These are phyloP conservation scores for Spongospora subterranea DNA, from an alignment of 208 protist genomes.

Conservation along the genomic window DNA sequence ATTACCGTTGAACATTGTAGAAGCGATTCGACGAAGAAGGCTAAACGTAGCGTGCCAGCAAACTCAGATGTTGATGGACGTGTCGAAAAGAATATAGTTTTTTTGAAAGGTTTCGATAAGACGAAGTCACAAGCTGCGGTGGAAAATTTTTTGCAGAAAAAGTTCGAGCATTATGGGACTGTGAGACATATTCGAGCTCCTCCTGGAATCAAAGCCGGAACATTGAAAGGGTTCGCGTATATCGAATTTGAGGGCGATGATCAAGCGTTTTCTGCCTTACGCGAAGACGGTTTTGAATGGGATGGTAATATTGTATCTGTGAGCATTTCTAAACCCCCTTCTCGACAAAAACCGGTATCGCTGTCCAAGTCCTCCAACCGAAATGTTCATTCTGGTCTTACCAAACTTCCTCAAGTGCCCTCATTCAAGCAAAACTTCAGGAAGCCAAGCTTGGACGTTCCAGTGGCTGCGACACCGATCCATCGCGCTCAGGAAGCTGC, in stretches of 20 bases:
- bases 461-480: too few species aligned
- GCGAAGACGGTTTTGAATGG: background rate
- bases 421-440: too few species aligned
- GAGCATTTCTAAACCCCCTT: background rate
- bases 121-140: background rate
- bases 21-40: background rate
- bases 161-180: background rate
- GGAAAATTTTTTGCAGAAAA: background rate
- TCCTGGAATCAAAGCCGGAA: background rate
- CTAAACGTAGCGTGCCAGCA: background rate
- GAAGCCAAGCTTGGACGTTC: too few species aligned
- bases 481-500: too few species aligned
- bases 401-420: too few species aligned
- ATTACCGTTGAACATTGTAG: background rate
- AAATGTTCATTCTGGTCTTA: too few species aligned
- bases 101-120: slow-evolving; percentile 28
- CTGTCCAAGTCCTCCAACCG: too few species aligned
- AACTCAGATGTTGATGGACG: background rate
- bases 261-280: background rate
- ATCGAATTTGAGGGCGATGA: background rate
- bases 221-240: slow-evolving; percentile 35
- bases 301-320: background rate
- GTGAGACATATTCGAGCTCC: background rate
- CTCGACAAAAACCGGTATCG: too few species aligned
- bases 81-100: background rate